These are phyloP conservation scores for Kuraishia borneana DNA, from an alignment of 805 yeast genomes.

Conservation along the genomic window DNA sequence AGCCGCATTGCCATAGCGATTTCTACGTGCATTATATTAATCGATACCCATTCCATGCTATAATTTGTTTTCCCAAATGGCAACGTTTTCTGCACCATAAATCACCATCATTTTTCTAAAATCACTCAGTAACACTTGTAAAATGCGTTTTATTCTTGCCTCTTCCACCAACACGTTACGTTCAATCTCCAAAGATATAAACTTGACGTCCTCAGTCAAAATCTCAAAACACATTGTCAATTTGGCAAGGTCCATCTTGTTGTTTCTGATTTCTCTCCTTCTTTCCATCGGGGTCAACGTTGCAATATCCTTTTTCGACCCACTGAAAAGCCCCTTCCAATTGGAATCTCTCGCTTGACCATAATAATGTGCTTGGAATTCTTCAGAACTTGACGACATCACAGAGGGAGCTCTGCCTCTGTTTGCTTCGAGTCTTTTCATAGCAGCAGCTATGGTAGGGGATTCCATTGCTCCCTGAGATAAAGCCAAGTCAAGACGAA, in stretches of 20 bases:
- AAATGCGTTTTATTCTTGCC: constrained; percentile 23
- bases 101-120: constrained; percentile 16
- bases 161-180: constrained; percentile 24
- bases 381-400: not conserved
- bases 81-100: constrained; percentile 1
- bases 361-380: constrained; percentile 4
- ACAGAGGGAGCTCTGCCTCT: constrained; percentile 1
- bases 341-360: constrained; percentile 3
- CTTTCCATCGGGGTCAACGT: constrained; percentile 11
- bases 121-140: constrained; percentile 25
- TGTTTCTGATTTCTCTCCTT: constrained; percentile 11
- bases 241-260: constrained; percentile 25
- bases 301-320: constrained; percentile 8
- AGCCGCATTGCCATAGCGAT: too few relatives aligned
- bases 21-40: too few relatives aligned
- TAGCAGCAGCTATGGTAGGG: constrained; percentile 21
- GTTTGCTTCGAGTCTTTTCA: constrained; percentile 11
- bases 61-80: constrained; percentile 2
- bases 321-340: constrained; percentile 4
- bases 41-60: too few relatives aligned
- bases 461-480: constrained; percentile 12
- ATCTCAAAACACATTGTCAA: constrained; percentile 35
- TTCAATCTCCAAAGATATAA: constrained; percentile 30
- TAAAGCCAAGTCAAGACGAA: constrained; percentile 14
- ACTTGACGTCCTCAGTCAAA: constrained; percentile 29